phyloP scores from a whole-genome alignment of 2,329 filamentous ascomycete species.

The Xylaria sp. region DNA sequence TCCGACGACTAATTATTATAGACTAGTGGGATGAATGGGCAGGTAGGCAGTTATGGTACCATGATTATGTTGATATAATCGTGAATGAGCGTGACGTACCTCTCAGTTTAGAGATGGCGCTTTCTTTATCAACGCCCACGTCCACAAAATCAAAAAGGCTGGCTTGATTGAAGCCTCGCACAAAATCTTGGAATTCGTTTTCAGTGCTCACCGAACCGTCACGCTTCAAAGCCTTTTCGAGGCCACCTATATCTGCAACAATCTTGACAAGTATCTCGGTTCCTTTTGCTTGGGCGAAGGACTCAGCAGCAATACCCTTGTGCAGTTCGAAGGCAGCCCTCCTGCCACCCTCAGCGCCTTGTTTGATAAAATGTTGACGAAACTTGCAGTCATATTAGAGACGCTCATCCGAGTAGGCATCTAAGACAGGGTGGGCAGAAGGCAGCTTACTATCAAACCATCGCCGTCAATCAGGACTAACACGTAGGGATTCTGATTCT shows the following conservation, averaged over 20 bases:
- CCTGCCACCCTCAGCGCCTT: slow-evolving; percentile 66
- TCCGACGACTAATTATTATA: background rate
- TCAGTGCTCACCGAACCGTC: slow-evolving; percentile 58
- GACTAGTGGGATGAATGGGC: background rate
- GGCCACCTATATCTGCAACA: slow-evolving; percentile 63
- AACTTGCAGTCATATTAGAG: slow-evolving; percentile 57
- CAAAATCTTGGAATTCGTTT: slow-evolving; percentile 65
- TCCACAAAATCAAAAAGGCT: slow-evolving; percentile 72
- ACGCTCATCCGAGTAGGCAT: slow-evolving; percentile 24
- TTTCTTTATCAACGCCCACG: slow-evolving; percentile 67
- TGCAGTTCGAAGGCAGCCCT: slow-evolving; percentile 62
- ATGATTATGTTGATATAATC: background rate
- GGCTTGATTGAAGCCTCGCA: slow-evolving; percentile 67
- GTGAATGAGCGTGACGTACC: slow-evolving; percentile 52
- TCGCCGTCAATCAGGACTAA: slow-evolving; percentile 71
- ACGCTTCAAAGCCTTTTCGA: slow-evolving; percentile 60
- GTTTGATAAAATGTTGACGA: slow-evolving; percentile 62
- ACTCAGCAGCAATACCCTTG: slow-evolving; percentile 56
- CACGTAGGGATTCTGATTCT: slow-evolving; percentile 68
- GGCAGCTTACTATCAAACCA: slow-evolving; percentile 63
- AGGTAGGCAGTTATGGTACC: background rate
- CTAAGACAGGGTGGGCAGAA: slow-evolving; percentile 25
- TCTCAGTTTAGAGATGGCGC: slow-evolving; percentile 69
- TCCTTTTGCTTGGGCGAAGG: slow-evolving; percentile 57
- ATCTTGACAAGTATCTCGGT: slow-evolving; percentile 67